A percentile compares a stretch with the other conserved stretches of the same genome.
Evolutionary conservation across 2,329 filamentous ascomycete genomes (phyloP).

Genomic region (Fusarium acutatum): DNA sequence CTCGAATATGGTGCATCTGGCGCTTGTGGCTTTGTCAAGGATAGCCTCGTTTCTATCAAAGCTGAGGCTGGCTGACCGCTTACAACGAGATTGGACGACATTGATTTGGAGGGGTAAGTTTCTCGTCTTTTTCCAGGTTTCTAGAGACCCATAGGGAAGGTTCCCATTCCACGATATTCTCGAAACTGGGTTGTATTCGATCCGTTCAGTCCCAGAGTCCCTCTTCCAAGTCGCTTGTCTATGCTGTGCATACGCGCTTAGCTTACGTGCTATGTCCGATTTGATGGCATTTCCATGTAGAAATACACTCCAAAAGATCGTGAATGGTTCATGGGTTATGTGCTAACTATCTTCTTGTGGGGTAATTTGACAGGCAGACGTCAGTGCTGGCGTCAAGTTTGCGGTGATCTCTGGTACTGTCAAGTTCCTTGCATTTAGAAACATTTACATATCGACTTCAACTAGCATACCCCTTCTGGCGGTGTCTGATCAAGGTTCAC

Average conservation of each 20-base stretch:
- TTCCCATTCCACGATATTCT: conserved; percentile 7
- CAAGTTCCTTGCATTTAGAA: neutral
- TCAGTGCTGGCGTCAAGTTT: conserved; percentile 24
- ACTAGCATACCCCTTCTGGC: neutral
- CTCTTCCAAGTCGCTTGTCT: neutral
- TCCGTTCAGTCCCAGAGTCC: neutral
- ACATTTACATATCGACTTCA: neutral
- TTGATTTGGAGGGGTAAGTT: conserved; percentile 21
- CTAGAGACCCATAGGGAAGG: neutral
- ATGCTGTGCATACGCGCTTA: neutral
- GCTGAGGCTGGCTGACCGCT: conserved; percentile 45
- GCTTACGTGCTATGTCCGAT: neutral
- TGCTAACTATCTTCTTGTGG: conserved; percentile 24
- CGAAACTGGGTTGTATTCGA: conserved; percentile 2
- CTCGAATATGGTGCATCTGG: conserved; percentile 21
- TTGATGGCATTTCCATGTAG: conserved; percentile 2
- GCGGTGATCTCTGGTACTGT: neutral
- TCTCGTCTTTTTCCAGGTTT: conserved; percentile 25
- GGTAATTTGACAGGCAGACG: conserved; percentile 22
- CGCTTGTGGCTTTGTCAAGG: conserved; percentile 32
- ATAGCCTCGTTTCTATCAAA: conserved; percentile 40
- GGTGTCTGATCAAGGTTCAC: conserved; percentile 7
- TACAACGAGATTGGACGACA: conserved; percentile 32
- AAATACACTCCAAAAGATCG: neutral
- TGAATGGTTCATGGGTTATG: conserved; percentile 4